phyloP scores from a whole-genome alignment of 331 rosid species.

The Prunus yedoensis region DNA sequence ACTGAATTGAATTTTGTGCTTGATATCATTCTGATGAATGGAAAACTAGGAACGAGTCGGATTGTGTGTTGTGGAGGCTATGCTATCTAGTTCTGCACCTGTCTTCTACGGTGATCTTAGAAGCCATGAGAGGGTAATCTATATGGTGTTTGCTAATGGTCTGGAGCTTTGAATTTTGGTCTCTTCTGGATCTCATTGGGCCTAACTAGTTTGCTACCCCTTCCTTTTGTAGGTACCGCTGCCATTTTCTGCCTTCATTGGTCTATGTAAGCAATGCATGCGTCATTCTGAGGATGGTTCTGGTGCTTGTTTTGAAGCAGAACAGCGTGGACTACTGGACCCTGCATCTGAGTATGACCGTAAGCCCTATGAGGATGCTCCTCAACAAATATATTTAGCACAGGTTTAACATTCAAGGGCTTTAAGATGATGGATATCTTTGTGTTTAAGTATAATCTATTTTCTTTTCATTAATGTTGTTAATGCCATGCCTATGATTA shows the following conservation, averaged over 20 bases:
- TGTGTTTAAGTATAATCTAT: not conserved
- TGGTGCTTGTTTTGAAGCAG: constrained; percentile 23
- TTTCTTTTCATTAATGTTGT: not conserved
- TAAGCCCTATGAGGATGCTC: constrained; percentile 45
- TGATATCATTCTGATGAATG: constrained; percentile 7
- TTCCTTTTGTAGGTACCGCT: constrained; percentile 56
- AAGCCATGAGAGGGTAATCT: constrained; percentile 79
- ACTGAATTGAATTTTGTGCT: not conserved
- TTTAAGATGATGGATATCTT: constrained; percentile 8
- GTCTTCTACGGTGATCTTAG: constrained; percentile 87
- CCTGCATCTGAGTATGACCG: constrained; percentile 23
- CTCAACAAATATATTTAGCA: constrained; percentile 73
- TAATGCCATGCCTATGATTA: not conserved
- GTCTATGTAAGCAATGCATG: constrained; percentile 54
- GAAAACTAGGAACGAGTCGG: constrained; percentile 63
- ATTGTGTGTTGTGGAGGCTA: constrained; percentile 75
- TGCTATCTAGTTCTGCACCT: constrained; percentile 72
- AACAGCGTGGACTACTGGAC: constrained; percentile 21
- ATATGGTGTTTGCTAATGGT: not conserved
- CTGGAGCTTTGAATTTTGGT: constrained; percentile 9
- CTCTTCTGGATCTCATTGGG: constrained; percentile 6
- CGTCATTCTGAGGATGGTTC: constrained; percentile 25
- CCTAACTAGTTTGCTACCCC: constrained; percentile 3
- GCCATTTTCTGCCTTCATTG: constrained; percentile 66
- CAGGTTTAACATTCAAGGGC: constrained; percentile 53